A percentile compares a stretch with the other conserved stretches of the same genome.
phyloP scores from a whole-genome alignment of 2,329 filamentous ascomycete genomes.

The Fusarium haematococcum region DNA sequence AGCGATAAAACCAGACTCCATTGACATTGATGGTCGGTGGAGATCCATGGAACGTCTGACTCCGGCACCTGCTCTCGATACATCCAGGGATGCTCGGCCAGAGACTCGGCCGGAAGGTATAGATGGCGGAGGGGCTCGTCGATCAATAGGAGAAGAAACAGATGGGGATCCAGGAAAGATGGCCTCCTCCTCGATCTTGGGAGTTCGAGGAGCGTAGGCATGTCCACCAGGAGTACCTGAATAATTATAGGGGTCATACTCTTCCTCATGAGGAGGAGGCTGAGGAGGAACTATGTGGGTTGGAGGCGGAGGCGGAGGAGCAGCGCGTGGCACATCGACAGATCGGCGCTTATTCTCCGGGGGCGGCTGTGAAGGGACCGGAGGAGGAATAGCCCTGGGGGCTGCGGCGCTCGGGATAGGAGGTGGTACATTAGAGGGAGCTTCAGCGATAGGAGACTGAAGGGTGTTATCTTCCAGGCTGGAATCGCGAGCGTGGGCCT shows the following conservation, averaged over 20 bases:
- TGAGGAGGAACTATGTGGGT: conserved; percentile 68
- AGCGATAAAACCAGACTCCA: conserved; percentile 87
- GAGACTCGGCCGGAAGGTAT: conserved; percentile 38
- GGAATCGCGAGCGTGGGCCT: conserved; percentile 80
- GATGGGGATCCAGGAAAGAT: conserved; percentile 63
- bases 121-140: conserved; percentile 58
- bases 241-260: conserved; percentile 77
- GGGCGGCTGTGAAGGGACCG: conserved; percentile 71
- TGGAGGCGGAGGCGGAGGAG: conserved; percentile 76
- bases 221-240: conserved; percentile 48
- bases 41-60: conserved; percentile 78
- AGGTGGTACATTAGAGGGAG: conserved; percentile 62
- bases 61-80: conserved; percentile 54
- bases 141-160: conserved; percentile 58
- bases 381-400: conserved; percentile 73
- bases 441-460: conserved; percentile 64
- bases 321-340: conserved; percentile 76
- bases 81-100: conserved; percentile 51
- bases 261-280: conserved; percentile 65
- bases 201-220: conserved; percentile 50
- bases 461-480: conserved; percentile 78
- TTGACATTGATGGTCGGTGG: conserved; percentile 76
- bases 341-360: conserved; percentile 70
- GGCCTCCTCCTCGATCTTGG: conserved; percentile 59
- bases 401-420: conserved; percentile 66